A percentile compares a stretch with the other conserved stretches of the same genome.
phyloP scores from a whole-genome alignment of 2,329 filamentous ascomycete genomes.

The Lachnellula cervina region DNA sequence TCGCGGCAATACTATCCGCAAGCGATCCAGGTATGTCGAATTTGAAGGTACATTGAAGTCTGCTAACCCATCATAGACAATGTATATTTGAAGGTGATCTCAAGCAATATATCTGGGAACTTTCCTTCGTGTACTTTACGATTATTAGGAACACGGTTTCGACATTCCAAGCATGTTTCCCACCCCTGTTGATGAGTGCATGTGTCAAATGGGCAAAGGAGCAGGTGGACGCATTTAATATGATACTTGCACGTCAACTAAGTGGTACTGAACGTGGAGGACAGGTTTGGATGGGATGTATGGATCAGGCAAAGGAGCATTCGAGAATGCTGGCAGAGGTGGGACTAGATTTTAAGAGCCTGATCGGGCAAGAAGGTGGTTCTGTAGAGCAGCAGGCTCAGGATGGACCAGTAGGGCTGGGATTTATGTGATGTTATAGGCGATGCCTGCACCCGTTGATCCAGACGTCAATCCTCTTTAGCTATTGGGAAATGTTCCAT shows the following conservation, averaged over 20 bases:
- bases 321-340: constrained; percentile 76
- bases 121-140: constrained; percentile 93
- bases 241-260: constrained; percentile 73
- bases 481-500: too few relatives aligned
- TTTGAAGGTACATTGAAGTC: not conserved
- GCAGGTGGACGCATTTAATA: constrained; percentile 86
- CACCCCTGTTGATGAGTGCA: constrained; percentile 80
- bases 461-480: too few relatives aligned
- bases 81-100: constrained; percentile 94
- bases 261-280: constrained; percentile 78
- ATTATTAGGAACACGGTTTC: constrained; percentile 89
- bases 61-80: constrained; percentile 53
- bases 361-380: constrained; percentile 60
- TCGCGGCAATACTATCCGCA: constrained; percentile 71
- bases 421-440: constrained; percentile 14
- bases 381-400: constrained; percentile 7
- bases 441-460: too few relatives aligned
- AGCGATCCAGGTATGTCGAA: constrained; percentile 68
- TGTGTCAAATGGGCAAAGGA: constrained; percentile 99
- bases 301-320: constrained; percentile 76
- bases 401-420: constrained; percentile 37
- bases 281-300: constrained; percentile 74
- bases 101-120: constrained; percentile 87
- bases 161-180: constrained; percentile 84
- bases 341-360: constrained; percentile 79